These are phyloP conservation scores for Phytophthora citrophthora DNA, from an alignment of 352 stramenopile genomes.

Conservation along the genomic window DNA sequence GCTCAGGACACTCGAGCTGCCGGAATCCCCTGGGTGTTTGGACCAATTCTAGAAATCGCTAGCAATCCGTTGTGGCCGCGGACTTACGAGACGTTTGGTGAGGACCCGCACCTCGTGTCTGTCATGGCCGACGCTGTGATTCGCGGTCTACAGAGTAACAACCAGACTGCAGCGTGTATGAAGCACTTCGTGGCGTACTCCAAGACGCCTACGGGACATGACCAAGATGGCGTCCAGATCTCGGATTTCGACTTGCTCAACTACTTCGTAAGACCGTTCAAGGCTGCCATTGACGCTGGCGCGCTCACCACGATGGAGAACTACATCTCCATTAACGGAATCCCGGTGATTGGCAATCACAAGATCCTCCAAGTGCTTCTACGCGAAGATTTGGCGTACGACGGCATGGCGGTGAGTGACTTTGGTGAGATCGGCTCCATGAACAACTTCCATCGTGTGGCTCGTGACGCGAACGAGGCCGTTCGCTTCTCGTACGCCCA, in stretches of 20 bases:
- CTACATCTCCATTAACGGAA: background rate
- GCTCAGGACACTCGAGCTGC: background rate
- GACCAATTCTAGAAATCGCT: background rate
- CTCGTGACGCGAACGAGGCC: background rate
- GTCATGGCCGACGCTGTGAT: background rate
- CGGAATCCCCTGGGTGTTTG: background rate
- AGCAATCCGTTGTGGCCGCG: background rate
- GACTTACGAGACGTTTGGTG: background rate
- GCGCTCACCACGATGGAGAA: background rate
- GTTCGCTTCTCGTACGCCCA: background rate
- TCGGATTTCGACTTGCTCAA: background rate
- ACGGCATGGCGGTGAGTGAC: background rate
- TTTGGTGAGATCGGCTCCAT: background rate
- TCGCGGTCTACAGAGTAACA: background rate
- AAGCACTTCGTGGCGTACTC: background rate
- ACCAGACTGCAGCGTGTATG: background rate
- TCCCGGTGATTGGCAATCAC: background rate
- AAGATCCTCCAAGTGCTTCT: background rate
- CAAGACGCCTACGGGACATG: background rate
- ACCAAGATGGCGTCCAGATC: background rate
- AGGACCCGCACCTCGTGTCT: background rate
- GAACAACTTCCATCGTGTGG: background rate
- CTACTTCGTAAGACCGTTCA: background rate
- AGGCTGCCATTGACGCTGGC: background rate
- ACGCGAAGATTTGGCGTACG: background rate